Base-by-base conservation (phyloP, 495 filamentous ascomycete genomes). In the Daldinia bambusicola region DNA sequence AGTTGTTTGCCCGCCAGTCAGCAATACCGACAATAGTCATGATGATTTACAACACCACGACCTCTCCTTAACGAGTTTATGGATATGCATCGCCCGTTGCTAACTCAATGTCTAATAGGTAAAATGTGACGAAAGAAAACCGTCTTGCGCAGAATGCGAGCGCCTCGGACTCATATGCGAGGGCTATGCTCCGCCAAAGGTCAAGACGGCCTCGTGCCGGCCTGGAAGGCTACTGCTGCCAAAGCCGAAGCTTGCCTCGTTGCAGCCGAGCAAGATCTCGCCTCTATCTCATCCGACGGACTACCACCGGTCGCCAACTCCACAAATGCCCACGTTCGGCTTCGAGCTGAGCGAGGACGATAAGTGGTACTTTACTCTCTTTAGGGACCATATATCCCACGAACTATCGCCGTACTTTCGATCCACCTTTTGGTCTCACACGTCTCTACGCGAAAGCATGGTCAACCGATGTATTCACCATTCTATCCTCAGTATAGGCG, bases 81-180 rank as follows among this genome's bases (percentile, higher is more conserved):
- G 5, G 50, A 10, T 53, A 16, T 53, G 14, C 13, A 32, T 53
- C 18, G 18, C 6, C 7, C 30, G 31, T 66, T 34, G 38, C 67
- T 74, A 26, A 76, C 70, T 13, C 22, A 37, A 51, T 16, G 10
- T 4, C 26, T 14, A 55, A 8, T 65, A 76, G 63, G 67, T 76
- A 2, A 76, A 76, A 73, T 76, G 74, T 32, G 74, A 74, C 36
- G 74, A 76, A 53, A 67, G 71, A 10, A 76, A 74, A 50, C 66
- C 70, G 1, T 69, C 67, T 16, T 76, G 74, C 41, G 62, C 64
- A n/a, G 70, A 73, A 55, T 76, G 74, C 38, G 74, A 76, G 34
- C 67, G 67, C 20, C 71, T 74, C 31, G 64, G 71, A 37, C 67
- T 76, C 16, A 55, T 70, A 56, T 76, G 74, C 51, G 67, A 76